Conservation (phyloP, 1,284 basidiomycete species). For the Tilletia walkeri region DNA sequence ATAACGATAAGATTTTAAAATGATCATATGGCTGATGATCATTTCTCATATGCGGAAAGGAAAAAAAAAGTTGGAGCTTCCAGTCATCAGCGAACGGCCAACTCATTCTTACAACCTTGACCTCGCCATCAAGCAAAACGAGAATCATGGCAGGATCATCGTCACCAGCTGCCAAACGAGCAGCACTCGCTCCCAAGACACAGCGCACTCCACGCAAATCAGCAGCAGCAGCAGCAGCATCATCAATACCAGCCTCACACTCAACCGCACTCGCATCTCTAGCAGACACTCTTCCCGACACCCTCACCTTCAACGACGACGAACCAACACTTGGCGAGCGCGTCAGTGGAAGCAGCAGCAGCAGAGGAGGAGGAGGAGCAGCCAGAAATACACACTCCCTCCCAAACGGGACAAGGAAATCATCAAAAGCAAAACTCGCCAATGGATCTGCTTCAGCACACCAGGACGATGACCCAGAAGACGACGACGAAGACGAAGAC, state of each 20-base stretch:
- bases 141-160: background rate
- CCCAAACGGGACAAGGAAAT: background rate
- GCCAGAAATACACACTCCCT: background rate
- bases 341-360: background rate
- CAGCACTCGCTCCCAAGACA: constrained; percentile 15
- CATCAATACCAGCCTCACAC: background rate
- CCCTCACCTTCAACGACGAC: background rate
- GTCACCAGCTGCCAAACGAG: background rate
- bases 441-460: background rate
- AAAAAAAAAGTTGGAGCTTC: too few species aligned
- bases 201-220: background rate
- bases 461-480: constrained; percentile 13
- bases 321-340: background rate
- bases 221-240: background rate
- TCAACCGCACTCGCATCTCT: background rate
- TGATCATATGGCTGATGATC: too few species aligned
- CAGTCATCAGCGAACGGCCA: too few species aligned
- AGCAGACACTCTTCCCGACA: constrained; percentile 6
- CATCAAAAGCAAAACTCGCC: background rate
- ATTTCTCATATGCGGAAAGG: too few species aligned
- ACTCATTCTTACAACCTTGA: too few species aligned
- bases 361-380: too few species aligned
- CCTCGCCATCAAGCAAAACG: background rate
- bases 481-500: constrained; percentile 6
- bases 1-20: too few species aligned